Conservation (phyloP, 2,329 filamentous ascomycete genomes). For the Trichophyton simii region DNA sequence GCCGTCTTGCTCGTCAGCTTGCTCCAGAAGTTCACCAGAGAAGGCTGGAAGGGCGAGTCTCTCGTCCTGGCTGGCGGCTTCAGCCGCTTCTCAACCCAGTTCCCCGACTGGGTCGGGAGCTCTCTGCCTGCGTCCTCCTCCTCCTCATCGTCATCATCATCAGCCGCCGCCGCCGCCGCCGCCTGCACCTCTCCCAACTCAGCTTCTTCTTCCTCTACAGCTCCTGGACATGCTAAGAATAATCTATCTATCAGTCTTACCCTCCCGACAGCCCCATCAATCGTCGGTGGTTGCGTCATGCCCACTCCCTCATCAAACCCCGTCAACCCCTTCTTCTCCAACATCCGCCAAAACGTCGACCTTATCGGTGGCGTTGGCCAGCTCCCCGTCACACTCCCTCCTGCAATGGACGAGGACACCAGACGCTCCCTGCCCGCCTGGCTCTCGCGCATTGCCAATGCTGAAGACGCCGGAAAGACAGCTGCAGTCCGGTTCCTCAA, state of each 20-base stretch:
- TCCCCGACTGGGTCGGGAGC: conserved; percentile 51
- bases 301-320: conserved; percentile 49
- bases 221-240: conserved; percentile 24
- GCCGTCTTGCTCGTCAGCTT: conserved; percentile 71
- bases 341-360: conserved; percentile 95
- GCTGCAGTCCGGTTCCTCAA: conserved; percentile 73
- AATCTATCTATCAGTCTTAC: conserved; percentile 41
- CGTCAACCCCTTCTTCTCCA: conserved; percentile 83
- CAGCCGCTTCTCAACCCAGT: conserved; percentile 54
- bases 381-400: conserved; percentile 48
- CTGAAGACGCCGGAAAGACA: conserved; percentile 59
- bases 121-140: conserved; percentile 6
- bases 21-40: conserved; percentile 79
- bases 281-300: conserved; percentile 72
- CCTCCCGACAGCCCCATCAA: conserved; percentile 37
- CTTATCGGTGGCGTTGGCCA: conserved; percentile 86
- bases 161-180: too few species aligned
- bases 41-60: conserved; percentile 63
- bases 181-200: too few species aligned
- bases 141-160: too few species aligned
- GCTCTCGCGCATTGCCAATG: conserved; percentile 57
- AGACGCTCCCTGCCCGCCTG: conserved; percentile 56
- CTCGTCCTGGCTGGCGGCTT: conserved; percentile 77
- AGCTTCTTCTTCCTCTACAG: background rate
- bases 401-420: conserved; percentile 36